Evolutionary conservation across 768 basidiomycete genomes (phyloP), one percentile per base, ranked within the genome.

Genomic region (Tephrocybe sp.): DNA sequence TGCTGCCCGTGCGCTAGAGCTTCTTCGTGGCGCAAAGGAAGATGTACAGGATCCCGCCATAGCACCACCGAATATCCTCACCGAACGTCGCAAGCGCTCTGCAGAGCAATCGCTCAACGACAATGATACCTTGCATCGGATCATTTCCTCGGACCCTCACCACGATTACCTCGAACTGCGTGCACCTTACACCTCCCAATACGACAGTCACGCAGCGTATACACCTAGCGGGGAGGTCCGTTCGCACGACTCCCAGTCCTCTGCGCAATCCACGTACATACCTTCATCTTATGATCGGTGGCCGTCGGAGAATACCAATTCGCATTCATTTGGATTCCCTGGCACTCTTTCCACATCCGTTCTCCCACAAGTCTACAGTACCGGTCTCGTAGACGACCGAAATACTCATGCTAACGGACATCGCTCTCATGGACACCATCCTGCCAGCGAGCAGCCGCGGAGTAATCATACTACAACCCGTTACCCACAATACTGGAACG

Each of bases 301-400:
- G 81, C 59, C 75, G 0, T 53, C 67, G 43, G 66, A 69, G 32
- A 44, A 34, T 26, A 34, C 54, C 44, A 53, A 37, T 39, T 49
- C 68, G 47, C 60, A 69, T 52, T 46, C 65, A 11, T 62, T 62
- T 45, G 60, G 66, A 48, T 74, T 75, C 59, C 62, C 74, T 20
- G 74, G 73, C 5, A 73, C 78, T 38, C 60, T 89, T 37, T 85
- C 88, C 18, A 89, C 88, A 15, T 84, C 86, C 0, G 85, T 86
- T 21, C 75, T 90, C 37, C 85, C 88, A 0, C 86, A 88, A 56
- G 71, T 85, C 58, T 90, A 88, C 62, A 88, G 85, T 67, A 87
- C 87, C 3, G 87, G 86, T 0, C 68, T 88, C 41, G 74, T 79
- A 2, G 84, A 83, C 54, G 79, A 80, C 34, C 71, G 75, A 32